Base-by-base conservation (phyloP, 2,329 filamentous ascomycete genomes). In the Ophiocordyceps sinensis region DNA sequence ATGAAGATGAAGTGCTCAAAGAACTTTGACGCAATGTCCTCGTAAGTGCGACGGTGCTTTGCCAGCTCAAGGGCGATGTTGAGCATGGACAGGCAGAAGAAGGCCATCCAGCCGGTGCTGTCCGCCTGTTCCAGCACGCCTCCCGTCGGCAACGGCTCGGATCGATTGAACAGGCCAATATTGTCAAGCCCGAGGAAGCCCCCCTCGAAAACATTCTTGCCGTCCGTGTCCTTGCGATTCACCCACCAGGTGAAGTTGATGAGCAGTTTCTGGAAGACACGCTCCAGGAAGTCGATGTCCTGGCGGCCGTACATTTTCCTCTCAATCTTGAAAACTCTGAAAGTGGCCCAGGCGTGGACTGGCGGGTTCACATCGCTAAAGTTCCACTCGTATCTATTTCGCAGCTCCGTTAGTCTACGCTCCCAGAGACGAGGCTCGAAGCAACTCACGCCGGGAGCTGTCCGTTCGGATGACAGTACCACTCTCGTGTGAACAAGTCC, bases 221-320 rank as follows among this genome's bases (percentile, higher is more conserved):
- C 89, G 10, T 94, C 85, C 11, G 75, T 73, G 53, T 96, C 89
- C 63, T 96, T 96, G 44, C 89, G 82, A 59, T 96, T 96, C 17
- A 95, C 89, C 89, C 89, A 96, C 91, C 91, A 96, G 4, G 91
- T 96, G 60, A 96, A 96, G 65, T 96, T 96, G 47, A 96, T 70
- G 21, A 96, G 68, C 45, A 96, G 64, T 61, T 96, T 96, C 57
- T 96, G 91, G 68, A 96, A 96, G 5, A 95, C 87, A 17, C 89
- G 77, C 67, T 96, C 89, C 10, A 96, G 72, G 63, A 95, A 96
- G 61, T 96, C 91, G 28, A 95, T 69, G 57, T 96, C 89, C 56
- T 95, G 86, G 29, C 85, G 79, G 34, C 89, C 91, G 53, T 95
- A 96, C 69, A 96, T 77, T 66, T 96, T 96, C 50, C 91, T 81